phyloP scores from a whole-genome alignment of 352 stramenopile genomes.

The Pythium volutum region DNA sequence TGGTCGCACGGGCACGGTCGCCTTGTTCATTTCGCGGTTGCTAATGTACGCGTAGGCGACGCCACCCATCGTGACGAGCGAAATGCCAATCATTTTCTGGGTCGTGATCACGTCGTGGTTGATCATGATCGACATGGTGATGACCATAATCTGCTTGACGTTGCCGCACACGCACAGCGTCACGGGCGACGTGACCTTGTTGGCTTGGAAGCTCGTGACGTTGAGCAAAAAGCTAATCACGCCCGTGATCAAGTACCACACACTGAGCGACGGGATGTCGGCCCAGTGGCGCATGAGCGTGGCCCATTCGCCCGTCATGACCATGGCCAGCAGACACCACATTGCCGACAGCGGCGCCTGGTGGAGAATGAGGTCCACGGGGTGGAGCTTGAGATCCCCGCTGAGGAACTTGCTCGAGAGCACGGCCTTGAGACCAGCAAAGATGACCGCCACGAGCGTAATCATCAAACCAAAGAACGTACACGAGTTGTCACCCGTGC shows the following conservation, averaged over 20 bases:
- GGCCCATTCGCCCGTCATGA: slow-evolving; percentile 75
- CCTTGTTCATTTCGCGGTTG: slow-evolving; percentile 69
- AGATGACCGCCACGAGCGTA: slow-evolving; percentile 84
- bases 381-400: slow-evolving; percentile 91
- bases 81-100: slow-evolving; percentile 68
- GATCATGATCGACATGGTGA: slow-evolving; percentile 76
- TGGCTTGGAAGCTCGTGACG: slow-evolving; percentile 92
- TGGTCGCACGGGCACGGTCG: slow-evolving; percentile 30
- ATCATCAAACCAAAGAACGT: slow-evolving; percentile 88
- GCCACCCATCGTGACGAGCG: slow-evolving; percentile 63
- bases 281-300: slow-evolving; percentile 64
- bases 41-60: slow-evolving; percentile 76
- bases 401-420: slow-evolving; percentile 92
- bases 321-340: slow-evolving; percentile 84
- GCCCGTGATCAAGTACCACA: slow-evolving; percentile 86
- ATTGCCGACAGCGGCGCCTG: slow-evolving; percentile 91
- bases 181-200: slow-evolving; percentile 93
- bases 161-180: slow-evolving; percentile 93
- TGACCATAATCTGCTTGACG: slow-evolving; percentile 92
- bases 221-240: slow-evolving; percentile 93
- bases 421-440: slow-evolving; percentile 92
- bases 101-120: slow-evolving; percentile 68
- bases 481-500: slow-evolving; percentile 87
- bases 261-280: slow-evolving; percentile 45
- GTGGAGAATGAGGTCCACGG: slow-evolving; percentile 90